Base-by-base conservation (phyloP, 371 early-diverging fungal species). In the Actinomortierella ambigua region DNA sequence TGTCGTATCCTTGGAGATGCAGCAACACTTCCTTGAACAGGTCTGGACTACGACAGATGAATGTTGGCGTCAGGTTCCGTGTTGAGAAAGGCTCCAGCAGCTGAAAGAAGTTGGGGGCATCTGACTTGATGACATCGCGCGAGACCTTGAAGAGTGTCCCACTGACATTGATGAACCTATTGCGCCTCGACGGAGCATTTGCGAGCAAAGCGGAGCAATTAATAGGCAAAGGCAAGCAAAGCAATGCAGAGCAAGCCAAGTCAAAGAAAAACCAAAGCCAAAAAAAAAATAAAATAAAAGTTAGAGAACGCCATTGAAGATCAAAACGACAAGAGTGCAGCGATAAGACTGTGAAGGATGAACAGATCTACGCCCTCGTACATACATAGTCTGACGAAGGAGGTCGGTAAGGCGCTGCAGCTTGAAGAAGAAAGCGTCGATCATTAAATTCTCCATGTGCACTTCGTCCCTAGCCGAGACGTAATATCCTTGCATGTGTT, bases 401-500 rank as follows among this genome's bases (percentile, higher is more conserved):
- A 63, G 53, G 46, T 75, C 69, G n/a, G 68, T 56, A 24, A 87
- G 54, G 2, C 82, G 78, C 29, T 76, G 77, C 59, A 87, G 47
- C 5, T 82, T 82, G 70, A 80, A 85, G 26, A 83, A 87, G 3
- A 62, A 55, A 0, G 87, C 83, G 51, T 87, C 87, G 41, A 63
- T 76, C 52, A 85, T 49, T 1, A 87, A 59, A 44, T 79, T 79
- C 57, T 83, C 81, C 13, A 62, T 60, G 41, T 61, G 61, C 29
- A 77, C 66, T 48, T 85, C 85, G 46, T 84, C 83, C 23, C 51
- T 63, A 1, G 86, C 81, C 23, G 75, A 75, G 28, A 86, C 67
- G 63, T 81, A 79, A 55, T 88, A 88, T 15, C 88, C 88, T 49
- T 85, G 80, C 55, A 88, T 69, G 69, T 86, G 83, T 49, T 81